Evolutionary conservation across 2,329 filamentous ascomycete genomes (phyloP).

Genomic region (Venturia aucupariae): DNA sequence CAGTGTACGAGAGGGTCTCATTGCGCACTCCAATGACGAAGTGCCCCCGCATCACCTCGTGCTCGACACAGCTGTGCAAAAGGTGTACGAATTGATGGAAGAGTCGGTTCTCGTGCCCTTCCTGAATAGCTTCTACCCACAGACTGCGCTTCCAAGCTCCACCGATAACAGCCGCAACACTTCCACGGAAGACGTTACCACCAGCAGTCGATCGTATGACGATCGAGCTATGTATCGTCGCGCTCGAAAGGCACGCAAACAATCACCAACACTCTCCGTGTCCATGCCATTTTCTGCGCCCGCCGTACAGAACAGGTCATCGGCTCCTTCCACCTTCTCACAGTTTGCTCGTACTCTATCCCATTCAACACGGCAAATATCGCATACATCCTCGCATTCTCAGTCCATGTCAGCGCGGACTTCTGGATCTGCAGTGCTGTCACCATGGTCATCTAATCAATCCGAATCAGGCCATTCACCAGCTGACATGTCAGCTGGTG

Average conservation of each 20-base stretch:
- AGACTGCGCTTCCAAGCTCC: conserved; percentile 36
- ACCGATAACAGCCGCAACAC: conserved; percentile 25
- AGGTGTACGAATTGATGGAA: conserved; percentile 95
- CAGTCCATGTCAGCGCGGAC: conserved; percentile 24
- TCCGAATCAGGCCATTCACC: conserved; percentile 19
- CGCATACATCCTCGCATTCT: conserved; percentile 9
- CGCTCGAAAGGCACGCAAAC: background rate
- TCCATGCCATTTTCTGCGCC: conserved; percentile 23
- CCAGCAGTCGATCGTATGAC: conserved; percentile 30
- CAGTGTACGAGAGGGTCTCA: conserved; percentile 70
- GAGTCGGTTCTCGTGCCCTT: conserved; percentile 92
- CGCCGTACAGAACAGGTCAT: conserved; percentile 25
- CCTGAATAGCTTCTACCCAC: conserved; percentile 56
- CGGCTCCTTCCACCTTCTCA: conserved; percentile 30
- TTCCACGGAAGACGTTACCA: conserved; percentile 28
- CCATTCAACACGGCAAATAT: conserved; percentile 12
- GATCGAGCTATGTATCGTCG: conserved; percentile 25
- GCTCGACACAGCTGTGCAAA: conserved; percentile 72
- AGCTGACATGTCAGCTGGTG: conserved; percentile 32
- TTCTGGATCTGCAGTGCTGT: background rate
- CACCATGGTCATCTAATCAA: conserved; percentile 22
- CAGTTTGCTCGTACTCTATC: conserved; percentile 19
- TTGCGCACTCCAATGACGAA: conserved; percentile 48
- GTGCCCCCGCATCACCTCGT: conserved; percentile 65
- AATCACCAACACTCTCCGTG: conserved; percentile 18